Evolutionary conservation across 2,329 filamentous ascomycete genomes (phyloP), one percentile per base, ranked within the genome.

Genomic region (Phaeomoniella chlamydospora): DNA sequence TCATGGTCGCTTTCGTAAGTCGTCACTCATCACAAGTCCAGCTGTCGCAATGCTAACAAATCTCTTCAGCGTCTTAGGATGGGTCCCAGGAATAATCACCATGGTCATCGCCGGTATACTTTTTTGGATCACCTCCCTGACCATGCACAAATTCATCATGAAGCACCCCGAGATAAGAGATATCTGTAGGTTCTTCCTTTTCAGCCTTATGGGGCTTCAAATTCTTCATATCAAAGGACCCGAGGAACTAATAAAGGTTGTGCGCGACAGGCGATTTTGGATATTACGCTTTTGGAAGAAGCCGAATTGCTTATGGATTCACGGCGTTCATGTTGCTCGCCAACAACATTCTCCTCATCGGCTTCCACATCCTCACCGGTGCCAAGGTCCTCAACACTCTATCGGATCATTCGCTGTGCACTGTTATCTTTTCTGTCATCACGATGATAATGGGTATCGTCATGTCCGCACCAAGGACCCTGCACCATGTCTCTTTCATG

Each of bases 141-240:
- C 64, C 14, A 67, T 68, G 62, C 61, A 65, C 51, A 60, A 61
- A 37, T 68, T 55, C 46, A 67, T 68, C 50, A 67, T 68, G 64
- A 66, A 65, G 41, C 42, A 67, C 37, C 64, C 64, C 9, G 57
- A 66, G 22, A 67, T 68, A 46, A 59, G 45, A 36, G 59, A 68
- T 44, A 67, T 68, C 41, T 67, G 64, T 56, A n/a, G n/a, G n/a
- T n/a, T n/a, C n/a, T n/a, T n/a, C 44, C 45, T 49, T 43, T 18
- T 15, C 12, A 19, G n/a, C n/a, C 15, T 39, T 3, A 36, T 15
- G 11, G 1, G 10, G 11, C 5, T 17, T 13, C 15, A n/a, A n/a
- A n/a, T n/a, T n/a, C n/a, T n/a, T n/a, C n/a, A n/a, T n/a, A n/a
- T n/a, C n/a, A n/a, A n/a, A n/a, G n/a, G n/a, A n/a, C n/a, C 55